phyloP scores from a whole-genome alignment of 2,329 filamentous ascomycete species.

The Cercospora nicotianae region DNA sequence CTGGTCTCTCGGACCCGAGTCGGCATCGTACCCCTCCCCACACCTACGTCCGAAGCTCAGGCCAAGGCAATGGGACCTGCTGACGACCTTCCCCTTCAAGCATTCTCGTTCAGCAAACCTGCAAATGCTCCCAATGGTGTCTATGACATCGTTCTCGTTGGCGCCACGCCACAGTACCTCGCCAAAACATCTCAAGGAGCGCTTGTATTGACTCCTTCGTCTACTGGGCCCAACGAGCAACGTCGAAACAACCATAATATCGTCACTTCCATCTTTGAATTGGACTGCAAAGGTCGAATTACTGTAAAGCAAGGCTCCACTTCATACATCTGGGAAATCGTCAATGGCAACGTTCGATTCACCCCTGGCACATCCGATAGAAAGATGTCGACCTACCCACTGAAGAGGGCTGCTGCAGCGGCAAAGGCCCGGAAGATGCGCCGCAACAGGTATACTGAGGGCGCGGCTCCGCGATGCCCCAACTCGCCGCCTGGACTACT shows the following conservation, averaged over 20 bases:
- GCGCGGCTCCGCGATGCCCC: conserved; percentile 1
- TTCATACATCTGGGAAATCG: conserved; percentile 7
- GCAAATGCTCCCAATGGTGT: not conserved
- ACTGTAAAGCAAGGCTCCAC: conserved; percentile 8
- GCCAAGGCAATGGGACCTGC: conserved; percentile 16
- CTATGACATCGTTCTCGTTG: conserved; percentile 16
- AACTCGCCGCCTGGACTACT: not conserved
- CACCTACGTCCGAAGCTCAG: conserved; percentile 13
- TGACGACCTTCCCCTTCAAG: not conserved
- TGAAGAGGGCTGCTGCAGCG: not conserved
- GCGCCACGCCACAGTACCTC: conserved; percentile 7
- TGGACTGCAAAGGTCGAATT: conserved; percentile 15
- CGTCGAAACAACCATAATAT: conserved; percentile 4
- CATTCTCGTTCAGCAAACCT: conserved; percentile 13
- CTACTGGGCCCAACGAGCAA: not conserved
- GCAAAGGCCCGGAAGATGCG: not conserved
- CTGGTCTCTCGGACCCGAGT: not conserved
- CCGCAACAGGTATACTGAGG: conserved; percentile 6
- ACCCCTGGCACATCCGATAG: not conserved
- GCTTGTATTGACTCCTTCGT: conserved; percentile 5
- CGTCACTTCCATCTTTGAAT: conserved; percentile 10
- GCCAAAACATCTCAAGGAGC: conserved; percentile 10
- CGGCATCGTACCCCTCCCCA: conserved; percentile 1
- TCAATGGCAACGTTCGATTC: not conserved
- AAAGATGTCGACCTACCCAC: not conserved